Evolutionary conservation across 1,284 basidiomycete genomes (phyloP), one percentile per base, ranked within the genome.

Genomic region (Somion occarium): DNA sequence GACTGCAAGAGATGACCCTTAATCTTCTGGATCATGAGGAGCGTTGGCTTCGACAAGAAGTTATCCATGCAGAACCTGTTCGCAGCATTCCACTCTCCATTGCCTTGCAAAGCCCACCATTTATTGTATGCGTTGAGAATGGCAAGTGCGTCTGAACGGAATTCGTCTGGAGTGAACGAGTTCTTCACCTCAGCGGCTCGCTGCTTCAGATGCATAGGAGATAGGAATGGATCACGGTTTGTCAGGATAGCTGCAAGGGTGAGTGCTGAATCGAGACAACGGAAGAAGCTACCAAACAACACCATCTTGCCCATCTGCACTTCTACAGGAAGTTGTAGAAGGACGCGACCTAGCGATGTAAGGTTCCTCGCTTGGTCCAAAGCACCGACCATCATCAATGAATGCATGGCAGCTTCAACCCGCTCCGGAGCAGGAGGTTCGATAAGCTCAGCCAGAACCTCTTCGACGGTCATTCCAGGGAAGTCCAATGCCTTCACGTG

Each of bases 401-500:
- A 79, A 49, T 80, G 78, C 76, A 96, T 87, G 0, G 95, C 96
- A 24, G 91, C 86, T 13, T 73, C 71, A 34, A 98, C 88, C 24
- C 92, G 85, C 27, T 83, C 81, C 0, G 80, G 71, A 42, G 82
- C 83, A n/a, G 95, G 95, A 3, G 96, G 91, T 67, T 98, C 95
- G 57, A 98, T 98, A 7, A 90, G 82, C 20, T 80, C 83, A 0
- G 81, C 85, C 18, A 98, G 74, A 22, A 98, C 93, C 52, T 94
- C 87, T 64, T 97, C 91, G 18, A 92, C 91, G 27, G 82, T 73
- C 83, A 94, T 85, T 47, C 84, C 85, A 4, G 93, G 90, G 66
- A 98, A 91, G 63, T 94, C 88, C 44, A 98, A 79, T n/a, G 94
- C 95, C 64, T 97, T 98, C 70, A 98, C 85, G 66, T 96, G 94